Conservation (phyloP, 2,329 filamentous ascomycete genomes). For the Claviceps humidiphila region DNA sequence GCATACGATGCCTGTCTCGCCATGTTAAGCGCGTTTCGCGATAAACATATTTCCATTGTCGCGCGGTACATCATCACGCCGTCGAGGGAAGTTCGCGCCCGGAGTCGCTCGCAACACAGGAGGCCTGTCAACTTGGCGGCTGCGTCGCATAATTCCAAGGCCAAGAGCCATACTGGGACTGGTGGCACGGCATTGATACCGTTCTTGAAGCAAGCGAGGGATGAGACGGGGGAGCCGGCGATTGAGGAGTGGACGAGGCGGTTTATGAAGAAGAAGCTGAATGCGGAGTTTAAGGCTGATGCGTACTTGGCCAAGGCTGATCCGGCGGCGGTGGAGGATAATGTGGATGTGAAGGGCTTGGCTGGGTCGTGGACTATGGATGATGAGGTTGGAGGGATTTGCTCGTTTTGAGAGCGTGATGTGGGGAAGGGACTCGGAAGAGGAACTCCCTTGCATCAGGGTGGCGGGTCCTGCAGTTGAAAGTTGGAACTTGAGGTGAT, state of each 20-base stretch:
- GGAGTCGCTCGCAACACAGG: conserved; percentile 46
- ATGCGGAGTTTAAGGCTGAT: conserved; percentile 36
- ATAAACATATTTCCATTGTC: conserved; percentile 94
- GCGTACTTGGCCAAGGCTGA: conserved; percentile 45
- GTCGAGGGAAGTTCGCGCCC: conserved; percentile 57
- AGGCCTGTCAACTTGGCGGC: conserved; percentile 48
- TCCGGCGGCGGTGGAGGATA: conserved; percentile 24
- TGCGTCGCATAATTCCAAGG: conserved; percentile 34
- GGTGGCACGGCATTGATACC: conserved; percentile 89
- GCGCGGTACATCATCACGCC: conserved; percentile 91
- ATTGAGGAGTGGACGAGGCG: conserved; percentile 51
- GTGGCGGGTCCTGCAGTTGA: too few relatives aligned
- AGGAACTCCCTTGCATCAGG: too few relatives aligned
- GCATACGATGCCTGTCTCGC: conserved; percentile 85
- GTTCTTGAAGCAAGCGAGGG: conserved; percentile 89
- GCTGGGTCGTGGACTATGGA: conserved; percentile 84
- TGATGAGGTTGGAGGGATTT: conserved; percentile 57
- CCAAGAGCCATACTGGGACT: conserved; percentile 65
- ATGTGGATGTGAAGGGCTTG: conserved; percentile 48
- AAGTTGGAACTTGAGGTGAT: too few relatives aligned
- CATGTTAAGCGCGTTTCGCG: conserved; percentile 56
- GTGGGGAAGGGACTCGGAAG: neutral
- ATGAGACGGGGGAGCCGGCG: conserved; percentile 89
- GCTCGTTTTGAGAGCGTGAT: conserved; percentile 28
- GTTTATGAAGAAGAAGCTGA: conserved; percentile 42